A percentile compares a stretch with the other conserved stretches of the same genome.
phyloP scores from a whole-genome alignment of 257 asterid genomes.

The Fraxinus excelsior region DNA sequence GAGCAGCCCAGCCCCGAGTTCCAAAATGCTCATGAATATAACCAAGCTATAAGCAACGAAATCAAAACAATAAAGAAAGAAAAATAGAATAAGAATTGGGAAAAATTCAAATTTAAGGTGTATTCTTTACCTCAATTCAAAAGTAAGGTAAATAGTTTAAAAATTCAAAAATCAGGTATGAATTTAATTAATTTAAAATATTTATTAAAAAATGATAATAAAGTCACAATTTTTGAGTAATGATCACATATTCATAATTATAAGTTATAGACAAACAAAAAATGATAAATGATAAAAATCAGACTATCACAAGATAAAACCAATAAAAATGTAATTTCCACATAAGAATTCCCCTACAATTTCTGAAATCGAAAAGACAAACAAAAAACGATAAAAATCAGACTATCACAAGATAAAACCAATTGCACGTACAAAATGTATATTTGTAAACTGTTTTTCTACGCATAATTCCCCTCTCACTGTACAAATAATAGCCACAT shows the following conservation, averaged over 20 bases:
- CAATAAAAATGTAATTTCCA: no score
- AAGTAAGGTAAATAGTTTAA: no score
- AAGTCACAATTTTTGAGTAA: no score
- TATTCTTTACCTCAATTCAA: no score
- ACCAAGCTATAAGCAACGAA: background rate
- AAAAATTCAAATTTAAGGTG: no score
- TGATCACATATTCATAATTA: no score
- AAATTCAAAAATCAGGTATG: no score
- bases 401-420: background rate
- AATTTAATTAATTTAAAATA: no score
- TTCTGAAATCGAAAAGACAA: background rate
- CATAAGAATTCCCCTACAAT: background rate
- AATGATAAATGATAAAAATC: no score
- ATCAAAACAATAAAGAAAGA: background rate
- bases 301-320: no score
- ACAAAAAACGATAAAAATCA: background rate
- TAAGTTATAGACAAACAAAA: no score
- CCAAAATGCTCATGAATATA: background rate
- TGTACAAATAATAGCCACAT: slow-evolving; percentile 19
- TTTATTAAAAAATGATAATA: no score
- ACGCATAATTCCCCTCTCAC: slow-evolving; percentile 16
- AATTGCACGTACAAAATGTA: background rate
- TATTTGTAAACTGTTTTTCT: slow-evolving; percentile 17
- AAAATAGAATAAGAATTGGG: background rate
- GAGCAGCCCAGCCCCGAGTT: background rate